phyloP scores from a whole-genome alignment of 78 protist species.

The Tieghemostelium lacteum region DNA sequence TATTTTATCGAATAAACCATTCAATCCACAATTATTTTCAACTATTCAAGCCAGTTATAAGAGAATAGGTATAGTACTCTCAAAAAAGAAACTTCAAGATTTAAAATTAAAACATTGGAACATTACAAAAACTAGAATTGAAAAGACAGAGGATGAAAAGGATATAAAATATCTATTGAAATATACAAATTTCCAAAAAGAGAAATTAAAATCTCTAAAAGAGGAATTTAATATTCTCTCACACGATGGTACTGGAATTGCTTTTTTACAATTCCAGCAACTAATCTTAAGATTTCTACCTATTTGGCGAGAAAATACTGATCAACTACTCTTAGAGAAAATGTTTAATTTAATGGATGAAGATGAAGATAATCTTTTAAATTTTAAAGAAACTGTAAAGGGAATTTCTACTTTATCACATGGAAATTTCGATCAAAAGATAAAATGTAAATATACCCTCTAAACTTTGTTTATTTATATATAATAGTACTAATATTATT shows the following conservation, averaged over 20 bases:
- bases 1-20: slow-evolving; percentile 21
- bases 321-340: slow-evolving; percentile 7
- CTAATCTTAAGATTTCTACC: slow-evolving; percentile 60
- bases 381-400: slow-evolving; percentile 64
- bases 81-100: slow-evolving; percentile 61
- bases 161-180: slow-evolving; percentile 43
- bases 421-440: slow-evolving; percentile 59
- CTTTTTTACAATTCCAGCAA: slow-evolving; percentile 59
- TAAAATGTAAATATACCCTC: slow-evolving; percentile 30
- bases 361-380: slow-evolving; percentile 59
- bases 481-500: neutral
- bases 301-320: slow-evolving; percentile 18
- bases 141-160: slow-evolving; percentile 50
- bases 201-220: slow-evolving; percentile 46
- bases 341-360: slow-evolving; percentile 59
- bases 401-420: slow-evolving; percentile 53
- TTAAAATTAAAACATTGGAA: slow-evolving; percentile 68
- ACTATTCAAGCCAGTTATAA: slow-evolving; percentile 9
- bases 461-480: neutral
- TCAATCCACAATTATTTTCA: slow-evolving; percentile 5
- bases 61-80: slow-evolving; percentile 65
- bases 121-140: slow-evolving; percentile 42
- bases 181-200: slow-evolving; percentile 18
- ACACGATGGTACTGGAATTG: slow-evolving; percentile 75
- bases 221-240: slow-evolving; percentile 52